Evolutionary conservation across 495 filamentous ascomycete species (phyloP).

Genomic region (Aspergillus sclerotiicarbonarius): DNA sequence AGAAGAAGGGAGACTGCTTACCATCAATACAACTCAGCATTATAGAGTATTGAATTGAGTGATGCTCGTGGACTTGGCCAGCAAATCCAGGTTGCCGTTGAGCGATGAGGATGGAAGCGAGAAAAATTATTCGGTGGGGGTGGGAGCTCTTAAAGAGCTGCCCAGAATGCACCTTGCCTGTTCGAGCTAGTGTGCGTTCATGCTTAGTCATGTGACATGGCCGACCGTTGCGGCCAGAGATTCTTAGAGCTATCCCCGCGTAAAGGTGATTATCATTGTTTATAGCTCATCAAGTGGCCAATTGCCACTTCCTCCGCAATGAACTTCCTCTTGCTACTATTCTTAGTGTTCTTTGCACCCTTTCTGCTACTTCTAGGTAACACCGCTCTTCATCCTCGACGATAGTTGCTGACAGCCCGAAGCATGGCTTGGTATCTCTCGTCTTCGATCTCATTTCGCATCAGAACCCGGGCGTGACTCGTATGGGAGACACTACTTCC

Average conservation of each 20-base stretch:
- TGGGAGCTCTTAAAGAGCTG: conserved; percentile 24
- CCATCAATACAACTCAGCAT: conserved; percentile 30
- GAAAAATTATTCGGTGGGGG: conserved; percentile 19
- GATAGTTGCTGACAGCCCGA: conserved; percentile 20
- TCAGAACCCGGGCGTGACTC: conserved; percentile 38
- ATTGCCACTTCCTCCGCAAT: conserved; percentile 24
- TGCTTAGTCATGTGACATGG: background rate
- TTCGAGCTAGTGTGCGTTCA: conserved; percentile 8
- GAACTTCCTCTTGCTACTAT: conserved; percentile 50
- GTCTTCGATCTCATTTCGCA: conserved; percentile 45
- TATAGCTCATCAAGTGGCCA: background rate
- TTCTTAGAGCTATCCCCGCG: background rate
- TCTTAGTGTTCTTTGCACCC: conserved; percentile 49
- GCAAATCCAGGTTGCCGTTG: conserved; percentile 31
- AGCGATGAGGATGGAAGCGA: conserved; percentile 8
- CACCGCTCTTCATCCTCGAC: background rate
- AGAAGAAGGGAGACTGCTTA: conserved; percentile 23
- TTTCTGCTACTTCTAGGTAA: conserved; percentile 49
- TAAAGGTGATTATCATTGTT: background rate
- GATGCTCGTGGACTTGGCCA: conserved; percentile 30
- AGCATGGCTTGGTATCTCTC: conserved; percentile 58
- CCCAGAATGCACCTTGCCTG: conserved; percentile 24
- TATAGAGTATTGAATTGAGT: background rate
- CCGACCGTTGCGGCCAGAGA: background rate
- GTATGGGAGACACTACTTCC: conserved; percentile 55